Conservation (phyloP, 495 filamentous ascomycete genomes). For the Hyaloscypha bicolor region DNA sequence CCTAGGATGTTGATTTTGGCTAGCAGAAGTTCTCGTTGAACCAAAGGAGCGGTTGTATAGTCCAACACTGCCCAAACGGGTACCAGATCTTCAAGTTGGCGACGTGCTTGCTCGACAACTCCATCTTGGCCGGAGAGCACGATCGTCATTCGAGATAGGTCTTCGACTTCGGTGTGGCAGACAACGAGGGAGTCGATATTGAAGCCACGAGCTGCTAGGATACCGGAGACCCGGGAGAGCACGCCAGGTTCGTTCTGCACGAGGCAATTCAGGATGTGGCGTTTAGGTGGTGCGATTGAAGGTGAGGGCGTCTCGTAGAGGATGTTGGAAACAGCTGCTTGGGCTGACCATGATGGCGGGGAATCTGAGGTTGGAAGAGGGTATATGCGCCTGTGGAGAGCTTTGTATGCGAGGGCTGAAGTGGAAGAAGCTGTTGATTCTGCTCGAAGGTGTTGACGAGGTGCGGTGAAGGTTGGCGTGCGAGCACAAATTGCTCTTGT, state of each 20-base stretch:
- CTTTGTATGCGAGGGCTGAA: conserved; percentile 95
- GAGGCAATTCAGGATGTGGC: conserved; percentile 95
- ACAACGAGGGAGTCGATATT: conserved; percentile 99
- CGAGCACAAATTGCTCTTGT: conserved; percentile 39
- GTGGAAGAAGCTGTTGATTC: conserved; percentile 67
- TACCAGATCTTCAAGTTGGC: conserved; percentile 94
- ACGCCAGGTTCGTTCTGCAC: conserved; percentile 99
- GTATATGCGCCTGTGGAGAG: conserved; percentile 84
- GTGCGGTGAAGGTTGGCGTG: conserved; percentile 4
- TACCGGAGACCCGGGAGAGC: conserved; percentile 92
- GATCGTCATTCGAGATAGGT: conserved; percentile 97
- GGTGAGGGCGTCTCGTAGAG: conserved; percentile 96
- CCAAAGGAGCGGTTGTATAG: conserved; percentile 89
- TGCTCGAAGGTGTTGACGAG: conserved; percentile 17
- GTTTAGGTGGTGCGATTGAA: conserved; percentile 81
- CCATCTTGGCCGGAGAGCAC: conserved; percentile 94
- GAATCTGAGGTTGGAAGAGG: conserved; percentile 76
- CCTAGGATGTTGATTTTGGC: conserved; percentile 95
- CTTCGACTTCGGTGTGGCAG: conserved; percentile 96
- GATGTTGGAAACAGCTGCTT: conserved; percentile 94
- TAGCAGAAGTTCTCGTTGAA: conserved; percentile 93
- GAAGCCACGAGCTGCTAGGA: conserved; percentile 94
- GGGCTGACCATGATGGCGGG: conserved; percentile 81
- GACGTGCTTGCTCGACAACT: conserved; percentile 94
- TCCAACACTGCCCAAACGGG: conserved; percentile 98